Evolutionary conservation across 805 yeast species (phyloP).

Genomic region (Novakomyces olei): DNA sequence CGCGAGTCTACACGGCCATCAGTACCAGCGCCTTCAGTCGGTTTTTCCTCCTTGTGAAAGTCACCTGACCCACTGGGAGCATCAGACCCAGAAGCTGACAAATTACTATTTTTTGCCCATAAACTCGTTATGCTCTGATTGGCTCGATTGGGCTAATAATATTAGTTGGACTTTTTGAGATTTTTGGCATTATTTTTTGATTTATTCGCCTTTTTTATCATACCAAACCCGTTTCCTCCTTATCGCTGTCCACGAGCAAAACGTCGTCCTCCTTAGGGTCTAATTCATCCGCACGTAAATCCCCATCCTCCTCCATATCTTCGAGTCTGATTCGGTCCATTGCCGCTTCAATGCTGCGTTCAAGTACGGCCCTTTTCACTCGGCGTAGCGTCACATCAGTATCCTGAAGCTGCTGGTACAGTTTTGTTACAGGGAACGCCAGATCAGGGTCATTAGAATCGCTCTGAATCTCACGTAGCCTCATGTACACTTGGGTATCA

Average conservation of each 20-base stretch:
- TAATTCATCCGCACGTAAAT: constrained; percentile 12
- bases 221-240: constrained; percentile 17
- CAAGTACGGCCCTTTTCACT: constrained; percentile 41
- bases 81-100: constrained; percentile 6
- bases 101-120: constrained; percentile 27
- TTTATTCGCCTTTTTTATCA: constrained; percentile 9
- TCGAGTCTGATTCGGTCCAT: constrained; percentile 3
- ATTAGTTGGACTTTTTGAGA: neutral
- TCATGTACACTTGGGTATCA: too few species aligned
- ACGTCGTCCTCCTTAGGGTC: constrained; percentile 13
- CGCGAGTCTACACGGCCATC: neutral
- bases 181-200: neutral
- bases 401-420: constrained; percentile 21
- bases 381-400: constrained; percentile 48
- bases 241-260: constrained; percentile 17
- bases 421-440: constrained; percentile 76
- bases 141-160: constrained; percentile 35
- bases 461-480: too few species aligned
- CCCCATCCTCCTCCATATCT: constrained; percentile 6
- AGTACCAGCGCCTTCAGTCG: neutral
- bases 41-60: neutral
- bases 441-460: too few species aligned
- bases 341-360: constrained; percentile 30
- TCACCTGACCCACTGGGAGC: neutral
- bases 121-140: constrained; percentile 54